Evolutionary conservation across 345 rosid genomes (phyloP), one percentile per base, ranked within the genome.

Genomic region (Geranium brycei): DNA sequence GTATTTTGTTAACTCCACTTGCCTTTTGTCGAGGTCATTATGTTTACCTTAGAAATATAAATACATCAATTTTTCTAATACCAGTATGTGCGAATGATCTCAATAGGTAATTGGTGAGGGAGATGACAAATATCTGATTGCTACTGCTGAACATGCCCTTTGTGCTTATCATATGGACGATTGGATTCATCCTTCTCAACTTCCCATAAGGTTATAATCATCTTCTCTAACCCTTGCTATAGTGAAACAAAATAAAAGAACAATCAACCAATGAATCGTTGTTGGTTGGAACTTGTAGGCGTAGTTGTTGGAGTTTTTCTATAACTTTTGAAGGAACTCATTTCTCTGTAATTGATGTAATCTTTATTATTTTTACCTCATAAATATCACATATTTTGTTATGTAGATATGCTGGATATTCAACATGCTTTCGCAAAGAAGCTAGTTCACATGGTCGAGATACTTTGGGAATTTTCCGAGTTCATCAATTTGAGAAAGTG

Each of bases 361-460:
- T 61, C 59, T 64, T 61, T 57, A 57, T 68, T 57, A 59, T 53
- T 31, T 63, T 59, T 30, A 13, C 56, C 13, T 1, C 35, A 14
- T 23, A 23, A 23, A 23, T 23, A 23, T 23, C 28, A 23, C 28
- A 23, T 23, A 2, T 51, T 17, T 31, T 64, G 28, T 66, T 40
- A 59, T 31, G 57, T 70, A 93, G 99, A 77, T 93, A 93, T 78
- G 99, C 96, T 69, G 99, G 99, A 66, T 86, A 85, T 68, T 90
- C 97, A 16, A 66, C 97, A 17, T 93, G 97, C 77, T 93, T 90
- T 75, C 93, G 97, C 40, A 93, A 90, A 72, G 99, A 93, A 80
- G 99, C 99, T 70, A 96, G 97, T 72, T 78, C 98, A 17, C 98
- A 93, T 62, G 99, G 99, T 63, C 89, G 95, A 66, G 97, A 93